Percentiles rank a stretch among this genome's conserved stretches.
Conservation (phyloP, 306 rosid genomes). For the Glycine soja region DNA sequence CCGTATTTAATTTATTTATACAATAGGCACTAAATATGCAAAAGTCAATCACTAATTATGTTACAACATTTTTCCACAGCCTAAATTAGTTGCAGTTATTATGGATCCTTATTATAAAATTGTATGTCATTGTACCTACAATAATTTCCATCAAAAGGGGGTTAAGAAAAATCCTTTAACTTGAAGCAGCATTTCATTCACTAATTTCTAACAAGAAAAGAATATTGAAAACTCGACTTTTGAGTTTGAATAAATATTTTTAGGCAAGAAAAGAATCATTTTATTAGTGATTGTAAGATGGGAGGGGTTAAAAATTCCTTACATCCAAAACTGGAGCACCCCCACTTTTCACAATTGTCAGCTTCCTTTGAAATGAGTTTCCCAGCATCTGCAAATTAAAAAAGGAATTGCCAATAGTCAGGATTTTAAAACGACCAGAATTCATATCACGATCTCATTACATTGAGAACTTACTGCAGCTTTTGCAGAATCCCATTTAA, state of each 20-base stretch:
- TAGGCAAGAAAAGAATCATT: slow-evolving; percentile 14
- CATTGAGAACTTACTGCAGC: slow-evolving; percentile 61
- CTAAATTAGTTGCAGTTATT: slow-evolving; percentile 6
- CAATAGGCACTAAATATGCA: background rate
- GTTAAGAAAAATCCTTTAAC: background rate
- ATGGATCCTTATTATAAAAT: background rate
- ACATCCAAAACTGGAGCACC: slow-evolving; percentile 66
- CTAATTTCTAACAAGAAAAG: background rate
- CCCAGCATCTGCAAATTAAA: slow-evolving; percentile 73
- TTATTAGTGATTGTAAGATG: slow-evolving; percentile 29
- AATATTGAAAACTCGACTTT: slow-evolving; percentile 3
- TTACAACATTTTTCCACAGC: slow-evolving; percentile 1
- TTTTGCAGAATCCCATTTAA: slow-evolving; percentile 82
- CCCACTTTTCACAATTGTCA: slow-evolving; percentile 70
- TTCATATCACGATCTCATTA: slow-evolving; percentile 18
- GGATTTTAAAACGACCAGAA: slow-evolving; percentile 14
- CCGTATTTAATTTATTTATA: slow-evolving; percentile 18
- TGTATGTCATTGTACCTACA: background rate
- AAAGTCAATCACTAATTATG: background rate
- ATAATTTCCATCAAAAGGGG: background rate
- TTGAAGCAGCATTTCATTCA: background rate
- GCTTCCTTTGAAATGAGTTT: slow-evolving; percentile 90
- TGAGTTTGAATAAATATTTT: slow-evolving; percentile 12
- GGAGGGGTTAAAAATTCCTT: slow-evolving; percentile 45
- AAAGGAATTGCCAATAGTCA: slow-evolving; percentile 20